phyloP scores from a whole-genome alignment of 257 asterid species.

The Solanum ossicruentum region DNA sequence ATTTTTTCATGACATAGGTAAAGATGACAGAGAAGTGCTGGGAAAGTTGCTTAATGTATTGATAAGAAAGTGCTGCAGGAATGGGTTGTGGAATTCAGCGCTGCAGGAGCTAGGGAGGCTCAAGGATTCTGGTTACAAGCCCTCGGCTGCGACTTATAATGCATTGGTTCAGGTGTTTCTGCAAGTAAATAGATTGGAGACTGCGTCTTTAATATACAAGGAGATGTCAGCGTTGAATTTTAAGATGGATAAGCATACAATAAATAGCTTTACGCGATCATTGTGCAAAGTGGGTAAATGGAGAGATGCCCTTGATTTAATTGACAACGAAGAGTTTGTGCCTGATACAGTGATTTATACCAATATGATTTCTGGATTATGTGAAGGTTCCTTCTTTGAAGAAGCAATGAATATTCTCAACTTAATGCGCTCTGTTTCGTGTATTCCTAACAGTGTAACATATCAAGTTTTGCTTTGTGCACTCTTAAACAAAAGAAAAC shows the following conservation, averaged over 20 bases:
- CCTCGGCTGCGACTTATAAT: constrained; percentile 56
- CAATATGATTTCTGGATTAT: constrained; percentile 74
- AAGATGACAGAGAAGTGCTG: constrained; percentile 56
- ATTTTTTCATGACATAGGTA: constrained; percentile 39
- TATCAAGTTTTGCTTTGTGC: constrained; percentile 72
- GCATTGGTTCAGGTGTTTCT: constrained; percentile 61
- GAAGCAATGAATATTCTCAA: constrained; percentile 89
- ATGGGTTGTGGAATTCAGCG: constrained; percentile 85
- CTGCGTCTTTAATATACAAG: constrained; percentile 58
- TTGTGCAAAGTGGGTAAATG: constrained; percentile 79
- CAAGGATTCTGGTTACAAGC: constrained; percentile 69
- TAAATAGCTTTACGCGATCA: constrained; percentile 44
- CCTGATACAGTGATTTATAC: constrained; percentile 76
- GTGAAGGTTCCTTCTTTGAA: constrained; percentile 82
- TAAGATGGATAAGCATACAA: constrained; percentile 53
- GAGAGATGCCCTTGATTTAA: constrained; percentile 71
- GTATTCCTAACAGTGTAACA: constrained; percentile 73
- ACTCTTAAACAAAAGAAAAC: constrained; percentile 64
- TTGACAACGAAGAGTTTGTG: constrained; percentile 71
- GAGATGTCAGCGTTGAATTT: constrained; percentile 63
- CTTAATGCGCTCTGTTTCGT: constrained; percentile 62
- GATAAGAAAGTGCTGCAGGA: constrained; percentile 61
- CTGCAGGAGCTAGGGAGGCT: constrained; percentile 85
- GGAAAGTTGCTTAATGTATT: constrained; percentile 72
- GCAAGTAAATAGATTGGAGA: constrained; percentile 59